Evolutionary conservation across 441 rosid genomes (phyloP), one percentile per base, ranked within the genome.

Genomic region (Macaranga tanarius): DNA sequence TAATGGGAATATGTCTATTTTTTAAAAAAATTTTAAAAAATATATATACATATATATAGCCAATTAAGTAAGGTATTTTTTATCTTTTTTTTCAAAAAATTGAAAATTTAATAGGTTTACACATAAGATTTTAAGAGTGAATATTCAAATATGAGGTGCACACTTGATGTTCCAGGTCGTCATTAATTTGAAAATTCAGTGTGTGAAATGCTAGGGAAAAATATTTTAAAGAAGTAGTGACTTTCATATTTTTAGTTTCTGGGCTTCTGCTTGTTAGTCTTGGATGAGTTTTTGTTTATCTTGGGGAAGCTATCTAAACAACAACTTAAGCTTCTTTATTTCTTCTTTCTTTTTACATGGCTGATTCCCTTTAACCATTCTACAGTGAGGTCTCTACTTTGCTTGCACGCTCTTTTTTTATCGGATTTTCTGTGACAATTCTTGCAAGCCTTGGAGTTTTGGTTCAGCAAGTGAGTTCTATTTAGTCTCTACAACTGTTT

Each of bases 381-480:
- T 52, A 15, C 75, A 89, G 98, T 44, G 90, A 85, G 80, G 70
- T 95, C 82, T 91, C 92, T 8, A 78, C 76, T 79, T 74, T 92
- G 81, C 85, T 92, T 58, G 97, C 99, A 72, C 93, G 83, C 25
- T 90, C 98, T 7, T 92, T 91, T 76, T 95, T 95, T 79, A 78
- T 89, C 83, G 92, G 88, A 57, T 92, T 89, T 81, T 90, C 91
- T 28, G 40, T 92, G 70, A 85, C 90, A 38, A 75, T 87, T 75
- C 95, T 95, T 67, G 93, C 90, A 16, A 95, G 98, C 62, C 86
- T 95, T 31, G 82, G 93, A 76, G 92, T 90, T 62, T 84, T 95
- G 77, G 82, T 88, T 81, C 97, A 91, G 83, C 99, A 95, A 83
- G 97, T 92, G 82, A 76, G 93, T 80, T 65, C 47, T 71, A n/a